Evolutionary conservation across 306 rosid species (phyloP), one percentile per base, ranked within the genome.

Genomic region (Sophora flavescens): DNA sequence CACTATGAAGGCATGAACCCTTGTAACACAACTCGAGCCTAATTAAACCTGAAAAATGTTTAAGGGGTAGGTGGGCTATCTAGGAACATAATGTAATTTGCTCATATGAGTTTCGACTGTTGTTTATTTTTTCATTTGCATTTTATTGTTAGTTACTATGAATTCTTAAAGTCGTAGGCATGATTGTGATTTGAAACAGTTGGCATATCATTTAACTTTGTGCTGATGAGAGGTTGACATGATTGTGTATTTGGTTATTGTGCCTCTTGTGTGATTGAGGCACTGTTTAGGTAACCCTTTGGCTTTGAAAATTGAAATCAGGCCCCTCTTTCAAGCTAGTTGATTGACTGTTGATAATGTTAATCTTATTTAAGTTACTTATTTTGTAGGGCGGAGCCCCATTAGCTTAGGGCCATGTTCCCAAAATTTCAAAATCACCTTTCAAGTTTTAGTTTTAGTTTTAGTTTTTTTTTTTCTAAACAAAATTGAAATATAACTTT

Each of bases 131-230:
- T 28, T 48, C 14, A 14, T 14, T 59, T 47, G n/a, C 41, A 6
- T 53, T 53, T 33, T 32, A 8, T 68, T 69, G 38, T 78, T 33
- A 12, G 8, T 57, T 56, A 12, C 41, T 56, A 17, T 57, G 51
- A 9, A 17, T 15, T 52, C 54, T 17, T 12, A 32, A 28, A 17
- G 35, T 2, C 5, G 6, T 51, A 0, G 54, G 35, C 12, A 0
- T 69, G 45, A 26, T 68, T 60, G 8, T 47, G 61, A 58, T 35
- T 13, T 78, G 12, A 52, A 35, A 7, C 26, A 15, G 33, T 44
- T 54, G 28, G 45, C 50, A 5, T 16, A 48, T 65, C 15, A 50
- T 50, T 77, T 32, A 67, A 47, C 33, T 76, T 56, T 47, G 4
- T 57, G 75, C 14, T 35, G 3, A 66, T 56, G 63, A 45, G 53